A percentile compares a stretch with the other conserved stretches of the same genome.
Conservation (phyloP, 2,329 filamentous ascomycete species). For the Microcyclosporella mali region DNA sequence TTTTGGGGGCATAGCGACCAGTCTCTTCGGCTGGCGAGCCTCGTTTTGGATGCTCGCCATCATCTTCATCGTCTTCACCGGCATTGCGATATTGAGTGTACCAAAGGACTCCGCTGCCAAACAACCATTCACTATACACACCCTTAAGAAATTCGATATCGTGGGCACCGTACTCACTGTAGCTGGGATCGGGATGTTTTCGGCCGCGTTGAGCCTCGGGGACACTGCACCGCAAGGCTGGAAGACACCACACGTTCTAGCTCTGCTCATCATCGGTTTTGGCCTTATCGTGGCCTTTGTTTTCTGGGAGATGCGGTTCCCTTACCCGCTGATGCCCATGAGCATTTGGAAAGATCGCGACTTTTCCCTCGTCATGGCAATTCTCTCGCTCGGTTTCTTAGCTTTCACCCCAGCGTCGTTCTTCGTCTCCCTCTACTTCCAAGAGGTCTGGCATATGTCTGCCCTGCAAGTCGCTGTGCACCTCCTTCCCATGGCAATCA, state of each 20-base stretch:
- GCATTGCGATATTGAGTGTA: slow-evolving; percentile 56
- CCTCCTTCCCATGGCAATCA: slow-evolving; percentile 59
- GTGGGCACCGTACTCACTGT: slow-evolving; percentile 57
- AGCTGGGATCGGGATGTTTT: slow-evolving; percentile 60
- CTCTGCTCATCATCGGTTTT: slow-evolving; percentile 55
- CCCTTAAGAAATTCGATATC: slow-evolving; percentile 54
- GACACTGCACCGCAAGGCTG: slow-evolving; percentile 57
- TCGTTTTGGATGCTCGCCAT: slow-evolving; percentile 58
- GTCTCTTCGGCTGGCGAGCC: slow-evolving; percentile 58
- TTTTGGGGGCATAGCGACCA: slow-evolving; percentile 55
- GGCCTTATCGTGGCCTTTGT: slow-evolving; percentile 52
- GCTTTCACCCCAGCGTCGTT: slow-evolving; percentile 43
- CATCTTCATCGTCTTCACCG: slow-evolving; percentile 55
- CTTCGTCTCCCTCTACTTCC: slow-evolving; percentile 59
- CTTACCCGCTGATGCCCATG: slow-evolving; percentile 47
- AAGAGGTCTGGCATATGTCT: slow-evolving; percentile 47
- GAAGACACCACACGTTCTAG: slow-evolving; percentile 57
- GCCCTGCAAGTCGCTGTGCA: slow-evolving; percentile 57
- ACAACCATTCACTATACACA: slow-evolving; percentile 40
- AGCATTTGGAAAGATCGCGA: slow-evolving; percentile 56
- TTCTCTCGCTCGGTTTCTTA: slow-evolving; percentile 56
- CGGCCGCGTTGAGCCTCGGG: slow-evolving; percentile 51
- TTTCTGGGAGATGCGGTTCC: slow-evolving; percentile 54
- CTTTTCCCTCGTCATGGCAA: slow-evolving; percentile 56
- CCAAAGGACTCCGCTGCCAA: slow-evolving; percentile 49